Percentiles rank a stretch among this genome's conserved stretches.
phyloP scores from a whole-genome alignment of 2,329 filamentous ascomycete species.

The Microdochium bolleyi region DNA sequence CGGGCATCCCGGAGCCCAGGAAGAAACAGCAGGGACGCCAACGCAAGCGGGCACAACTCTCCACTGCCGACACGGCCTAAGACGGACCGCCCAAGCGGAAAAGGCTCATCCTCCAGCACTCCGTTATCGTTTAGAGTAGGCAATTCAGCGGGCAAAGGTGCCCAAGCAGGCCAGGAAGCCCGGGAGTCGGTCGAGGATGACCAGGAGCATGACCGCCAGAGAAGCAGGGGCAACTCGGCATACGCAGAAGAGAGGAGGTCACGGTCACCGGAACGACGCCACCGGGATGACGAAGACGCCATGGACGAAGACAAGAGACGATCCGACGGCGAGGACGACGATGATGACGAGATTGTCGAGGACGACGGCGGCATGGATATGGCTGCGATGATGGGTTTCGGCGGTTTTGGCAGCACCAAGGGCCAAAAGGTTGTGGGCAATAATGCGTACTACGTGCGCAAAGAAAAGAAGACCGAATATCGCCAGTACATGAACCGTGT shows the following conservation, averaged over 20 bases:
- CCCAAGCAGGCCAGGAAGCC: constrained; percentile 8
- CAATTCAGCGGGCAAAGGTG: constrained; percentile 19
- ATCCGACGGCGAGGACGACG: constrained; percentile 32
- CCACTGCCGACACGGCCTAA: constrained; percentile 20
- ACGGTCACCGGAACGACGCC: constrained; percentile 4
- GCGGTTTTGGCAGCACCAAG: constrained; percentile 78
- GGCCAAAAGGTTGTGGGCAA: constrained; percentile 85
- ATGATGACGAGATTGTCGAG: constrained; percentile 43
- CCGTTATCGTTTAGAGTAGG: constrained; percentile 27
- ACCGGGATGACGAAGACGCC: constrained; percentile 9
- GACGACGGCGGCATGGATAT: constrained; percentile 68
- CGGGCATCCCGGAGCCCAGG: constrained; percentile 2
- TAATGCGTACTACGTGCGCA: constrained; percentile 70
- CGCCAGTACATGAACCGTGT: constrained; percentile 92
- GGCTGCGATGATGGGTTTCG: constrained; percentile 85
- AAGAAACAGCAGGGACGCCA: constrained; percentile 7
- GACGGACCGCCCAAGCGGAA: constrained; percentile 6
- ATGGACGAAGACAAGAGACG: constrained; percentile 21
- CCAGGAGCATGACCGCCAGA: constrained; percentile 8
- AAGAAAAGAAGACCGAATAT: constrained; percentile 92
- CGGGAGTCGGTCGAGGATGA: constrained; percentile 14
- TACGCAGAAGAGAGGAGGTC: constrained; percentile 3
- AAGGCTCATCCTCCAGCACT: constrained; percentile 6
- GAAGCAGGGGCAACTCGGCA: constrained; percentile 1
- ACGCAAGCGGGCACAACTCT: constrained; percentile 13